A percentile compares a stretch with the other conserved stretches of the same genome.
phyloP scores from a whole-genome alignment of 768 basidiomycete species.

The Lactarius sanguifluus region DNA sequence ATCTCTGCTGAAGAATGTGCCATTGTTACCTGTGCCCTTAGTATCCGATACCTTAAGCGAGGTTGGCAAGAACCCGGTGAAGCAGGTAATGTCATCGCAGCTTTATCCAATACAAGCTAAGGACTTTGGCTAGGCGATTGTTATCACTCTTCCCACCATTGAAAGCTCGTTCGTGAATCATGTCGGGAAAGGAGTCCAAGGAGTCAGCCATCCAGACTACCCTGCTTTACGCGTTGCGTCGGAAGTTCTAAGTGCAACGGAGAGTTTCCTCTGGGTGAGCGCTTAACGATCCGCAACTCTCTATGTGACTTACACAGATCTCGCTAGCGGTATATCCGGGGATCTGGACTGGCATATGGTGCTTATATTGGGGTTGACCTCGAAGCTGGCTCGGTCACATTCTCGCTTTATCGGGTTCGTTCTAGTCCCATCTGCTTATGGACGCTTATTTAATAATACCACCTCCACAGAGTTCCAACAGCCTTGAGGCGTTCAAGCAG shows the following conservation, averaged over 20 bases:
- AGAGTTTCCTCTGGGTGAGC: conserved; percentile 90
- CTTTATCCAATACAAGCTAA: conserved; percentile 10
- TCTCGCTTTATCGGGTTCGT: conserved; percentile 76
- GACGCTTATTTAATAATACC: conserved; percentile 1
- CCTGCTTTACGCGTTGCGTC: conserved; percentile 83
- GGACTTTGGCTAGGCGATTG: conserved; percentile 56
- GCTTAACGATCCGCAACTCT: too few relatives aligned
- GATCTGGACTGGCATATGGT: conserved; percentile 94
- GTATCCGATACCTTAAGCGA: conserved; percentile 68
- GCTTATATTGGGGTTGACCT: conserved; percentile 71
- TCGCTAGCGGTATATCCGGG: conserved; percentile 78
- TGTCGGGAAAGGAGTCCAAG: conserved; percentile 73
- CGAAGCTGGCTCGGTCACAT: conserved; percentile 75
- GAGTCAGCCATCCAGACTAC: conserved; percentile 79
- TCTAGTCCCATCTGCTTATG: background rate
- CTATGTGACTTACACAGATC: conserved; percentile 3
- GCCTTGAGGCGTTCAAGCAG: conserved; percentile 75
- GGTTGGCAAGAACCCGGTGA: conserved; percentile 69
- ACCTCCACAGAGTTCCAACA: conserved; percentile 67
- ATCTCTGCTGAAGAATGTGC: conserved; percentile 42
- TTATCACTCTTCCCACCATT: conserved; percentile 89
- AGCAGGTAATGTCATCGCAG: conserved; percentile 51
- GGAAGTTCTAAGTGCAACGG: conserved; percentile 88
- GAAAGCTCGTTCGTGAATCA: conserved; percentile 88
- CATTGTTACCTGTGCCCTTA: conserved; percentile 65